These are phyloP conservation scores for Xanthoconium purpureum DNA, from an alignment of 768 basidiomycete species.

Conservation along the genomic window DNA sequence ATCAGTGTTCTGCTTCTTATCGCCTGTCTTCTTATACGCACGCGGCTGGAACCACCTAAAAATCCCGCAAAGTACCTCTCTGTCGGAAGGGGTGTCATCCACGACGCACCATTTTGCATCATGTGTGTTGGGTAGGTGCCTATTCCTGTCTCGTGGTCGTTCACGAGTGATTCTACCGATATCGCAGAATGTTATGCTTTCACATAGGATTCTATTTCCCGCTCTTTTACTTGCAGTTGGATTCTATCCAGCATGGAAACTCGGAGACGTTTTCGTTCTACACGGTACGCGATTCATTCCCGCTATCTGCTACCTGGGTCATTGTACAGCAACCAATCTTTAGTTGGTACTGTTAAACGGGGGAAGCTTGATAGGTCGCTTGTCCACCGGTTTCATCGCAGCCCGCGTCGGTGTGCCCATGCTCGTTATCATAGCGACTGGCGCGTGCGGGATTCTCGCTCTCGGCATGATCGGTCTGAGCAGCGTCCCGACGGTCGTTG, in stretches of 20 bases:
- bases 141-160: not conserved
- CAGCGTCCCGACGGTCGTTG: slow-evolving; percentile 33
- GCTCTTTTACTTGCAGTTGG: slow-evolving; percentile 18
- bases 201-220: slow-evolving; percentile 46
- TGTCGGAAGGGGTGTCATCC: slow-evolving; percentile 12
- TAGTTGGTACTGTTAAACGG: slow-evolving; percentile 55
- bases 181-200: slow-evolving; percentile 23
- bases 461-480: slow-evolving; percentile 43
- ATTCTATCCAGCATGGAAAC: no score
- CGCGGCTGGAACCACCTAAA: slow-evolving; percentile 24
- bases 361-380: slow-evolving; percentile 48
- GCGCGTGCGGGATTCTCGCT: slow-evolving; percentile 34
- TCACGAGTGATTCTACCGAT: not conserved
- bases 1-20: slow-evolving; percentile 35
- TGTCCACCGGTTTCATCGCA: slow-evolving; percentile 45
- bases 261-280: slow-evolving; percentile 42
- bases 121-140: slow-evolving; percentile 15
- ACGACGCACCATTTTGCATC: slow-evolving; percentile 7
- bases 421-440: slow-evolving; percentile 36
- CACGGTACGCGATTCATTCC: slow-evolving; percentile 34
- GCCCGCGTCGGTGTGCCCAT: slow-evolving; percentile 43
- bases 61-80: slow-evolving; percentile 11
- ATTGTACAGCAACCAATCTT: not conserved
- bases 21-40: slow-evolving; percentile 17
- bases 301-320: no score